Base-by-base conservation (phyloP, 129 eudicot species). In the Artemisia tridentata region DNA sequence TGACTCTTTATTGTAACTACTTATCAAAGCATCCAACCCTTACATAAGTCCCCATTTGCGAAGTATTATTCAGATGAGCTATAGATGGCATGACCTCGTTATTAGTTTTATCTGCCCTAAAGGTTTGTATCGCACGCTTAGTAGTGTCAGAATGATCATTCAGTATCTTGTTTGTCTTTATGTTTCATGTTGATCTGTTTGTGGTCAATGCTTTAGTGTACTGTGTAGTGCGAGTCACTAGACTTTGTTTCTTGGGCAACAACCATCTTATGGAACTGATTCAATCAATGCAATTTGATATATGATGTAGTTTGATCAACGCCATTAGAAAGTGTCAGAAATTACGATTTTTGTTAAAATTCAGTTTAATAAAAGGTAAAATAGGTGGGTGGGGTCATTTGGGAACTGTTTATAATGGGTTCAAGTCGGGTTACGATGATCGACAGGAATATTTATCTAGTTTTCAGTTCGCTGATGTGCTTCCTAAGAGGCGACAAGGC, bases 11-110 rank as follows among this genome's bases (percentile, higher is more conserved):
- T 3, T 69, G 64, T 55, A 54, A 41, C 51, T 34, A 31, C 51
- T 54, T 34, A 54, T 48, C 45, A 67, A 14, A 48, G 59, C 72
- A 67, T 57, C 17, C 15, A 11, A 48, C 7, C 11, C 72, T 67
- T 67, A 15, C 47, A 10, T 63, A n/a, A 41, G 27, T 38, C 68
- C 23, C 48, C 50, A 34, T 31, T 31, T 38, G 17, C 3, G 13
- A 15, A 7, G 21, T 29, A 63, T n/a, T 63, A 8, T 31, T 41
- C 50, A 15, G 50, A 7, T 34, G 68, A 63, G 49, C 41, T 60
- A 27, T 60, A 60, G 65, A 60, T 14, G 67, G 14, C n/a, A 23
- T 34, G 12, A 3, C 53, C 19, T 3, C 11, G 31, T 65, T 43
- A 50, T 41, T 19, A 12, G 53, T 43, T 43, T 38, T 41, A 41